Evolutionary conservation across 805 yeast genomes (phyloP), one percentile per base, ranked within the genome.

Genomic region (Candida silvicultrix): DNA sequence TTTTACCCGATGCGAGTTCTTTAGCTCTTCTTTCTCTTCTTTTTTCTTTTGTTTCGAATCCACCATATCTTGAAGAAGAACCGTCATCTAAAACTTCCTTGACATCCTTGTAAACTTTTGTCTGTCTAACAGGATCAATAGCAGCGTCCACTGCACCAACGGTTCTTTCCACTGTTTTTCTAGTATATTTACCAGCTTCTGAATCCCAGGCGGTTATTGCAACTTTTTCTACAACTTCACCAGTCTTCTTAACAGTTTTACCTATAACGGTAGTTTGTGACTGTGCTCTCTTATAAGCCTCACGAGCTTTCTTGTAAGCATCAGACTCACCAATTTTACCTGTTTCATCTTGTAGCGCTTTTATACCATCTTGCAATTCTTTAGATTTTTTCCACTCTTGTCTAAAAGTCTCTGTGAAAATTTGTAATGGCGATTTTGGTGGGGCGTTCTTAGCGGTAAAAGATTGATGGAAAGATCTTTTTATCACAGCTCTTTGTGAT

Each of bases 171-270:
- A 89, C 92, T 0, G 89, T 89, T 39, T 80, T 74, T 59, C 98
- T 78, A n/a, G 96, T 90, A 42, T 83, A 85, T 63, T 83, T 81
- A 49, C 96, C 94, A 38, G 92, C 86, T 21, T 94, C 87, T 1
- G 97, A 89, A 50, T 94, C 97, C 99, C 99, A 94, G 1, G 97
- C 97, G 49, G 83, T 84, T 36, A 77, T 73, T 4, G 97, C 98
- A 40, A 82, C 95, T 47, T 77, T 83, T 45, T 97, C 98, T 32
- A 94, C 89, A 36, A 82, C 92, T 57, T 85, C 88, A n/a, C 97
- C 97, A 5, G 98, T 94, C 67, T 85, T 86, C 58, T 80, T 78
- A 45, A 88, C 78, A 38, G 89, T 84, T 62, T 85, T 79, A 14
- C 85, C 82, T 7, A 83, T 77, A 35, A 85, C 85, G 18, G 87